Conservation (phyloP, 2,329 filamentous ascomycete species). For the Coniochaeta sp. region DNA sequence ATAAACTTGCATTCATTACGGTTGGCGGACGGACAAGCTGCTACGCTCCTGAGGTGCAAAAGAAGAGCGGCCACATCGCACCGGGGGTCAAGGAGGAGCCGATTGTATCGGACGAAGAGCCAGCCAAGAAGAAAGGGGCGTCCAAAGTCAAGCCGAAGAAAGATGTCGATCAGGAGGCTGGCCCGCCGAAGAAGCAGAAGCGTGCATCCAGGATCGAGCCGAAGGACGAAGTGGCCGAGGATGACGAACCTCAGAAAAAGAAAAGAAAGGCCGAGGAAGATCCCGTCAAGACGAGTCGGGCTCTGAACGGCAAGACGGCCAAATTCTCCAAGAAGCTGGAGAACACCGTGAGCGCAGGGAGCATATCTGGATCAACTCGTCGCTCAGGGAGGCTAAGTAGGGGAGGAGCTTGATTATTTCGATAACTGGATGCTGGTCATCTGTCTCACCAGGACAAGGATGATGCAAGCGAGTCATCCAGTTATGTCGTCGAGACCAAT, state of each 20-base stretch:
- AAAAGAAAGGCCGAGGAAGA: constrained; percentile 1
- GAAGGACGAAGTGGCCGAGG: constrained; percentile 6
- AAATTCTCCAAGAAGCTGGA: constrained; percentile 2
- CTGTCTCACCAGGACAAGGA: background rate
- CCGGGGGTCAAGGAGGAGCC: constrained; percentile 35
- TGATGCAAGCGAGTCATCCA: background rate
- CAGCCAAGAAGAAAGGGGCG: constrained; percentile 16
- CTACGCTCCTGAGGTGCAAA: constrained; percentile 77
- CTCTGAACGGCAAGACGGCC: background rate
- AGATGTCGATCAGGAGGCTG: constrained; percentile 9
- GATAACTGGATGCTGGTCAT: background rate
- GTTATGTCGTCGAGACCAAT: background rate
- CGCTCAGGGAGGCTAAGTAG: constrained; percentile 18
- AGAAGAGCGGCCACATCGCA: constrained; percentile 53
- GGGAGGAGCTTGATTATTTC: constrained; percentile 3
- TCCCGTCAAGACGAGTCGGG: constrained; percentile 7
- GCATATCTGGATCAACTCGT: constrained; percentile 8
- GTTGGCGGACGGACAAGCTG: constrained; percentile 90
- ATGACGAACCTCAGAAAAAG: constrained; percentile 6
- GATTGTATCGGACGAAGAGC: constrained; percentile 20
- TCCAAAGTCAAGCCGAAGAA: constrained; percentile 16
- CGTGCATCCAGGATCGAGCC: constrained; percentile 3
- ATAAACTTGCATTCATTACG: constrained; percentile 77
- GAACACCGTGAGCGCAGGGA: background rate
- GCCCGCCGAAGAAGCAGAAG: background rate